These are phyloP conservation scores for Cercospora canescens DNA, from an alignment of 2,329 filamentous ascomycete species.

Conservation along the genomic window DNA sequence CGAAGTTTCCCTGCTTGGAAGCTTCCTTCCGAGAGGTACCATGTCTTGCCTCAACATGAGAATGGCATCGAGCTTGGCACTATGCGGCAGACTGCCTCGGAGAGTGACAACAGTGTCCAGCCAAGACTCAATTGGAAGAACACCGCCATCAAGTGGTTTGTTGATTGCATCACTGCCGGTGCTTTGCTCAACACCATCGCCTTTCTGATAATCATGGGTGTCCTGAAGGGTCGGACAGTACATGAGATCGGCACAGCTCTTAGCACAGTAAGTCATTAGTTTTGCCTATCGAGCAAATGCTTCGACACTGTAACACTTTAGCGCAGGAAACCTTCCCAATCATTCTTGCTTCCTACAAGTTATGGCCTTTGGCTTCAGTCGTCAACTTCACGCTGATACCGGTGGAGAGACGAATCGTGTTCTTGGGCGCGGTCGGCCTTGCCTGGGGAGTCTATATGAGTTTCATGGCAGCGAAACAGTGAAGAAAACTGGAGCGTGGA, in stretches of 20 bases:
- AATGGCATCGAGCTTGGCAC: not conserved
- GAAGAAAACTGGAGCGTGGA: not conserved
- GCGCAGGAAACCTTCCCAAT: conserved; percentile 3
- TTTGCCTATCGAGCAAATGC: not conserved
- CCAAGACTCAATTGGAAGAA: not conserved
- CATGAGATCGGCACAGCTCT: not conserved
- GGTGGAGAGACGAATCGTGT: conserved; percentile 1
- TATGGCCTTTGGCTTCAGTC: conserved; percentile 1
- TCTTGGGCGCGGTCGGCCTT: not conserved
- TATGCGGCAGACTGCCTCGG: not conserved
- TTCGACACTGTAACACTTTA: conserved; percentile 3
- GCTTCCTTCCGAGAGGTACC: not conserved
- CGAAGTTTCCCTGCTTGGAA: not conserved
- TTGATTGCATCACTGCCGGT: conserved; percentile 5
- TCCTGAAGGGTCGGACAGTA: not conserved
- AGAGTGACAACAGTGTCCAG: not conserved
- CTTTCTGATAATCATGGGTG: conserved; percentile 1
- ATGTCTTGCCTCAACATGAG: not conserved
- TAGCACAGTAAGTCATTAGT: not conserved
- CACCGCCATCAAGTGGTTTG: conserved; percentile 4
- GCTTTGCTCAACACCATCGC: conserved; percentile 4
- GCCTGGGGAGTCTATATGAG: conserved; percentile 3
- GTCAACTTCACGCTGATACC: conserved; percentile 4
- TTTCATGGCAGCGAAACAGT: conserved; percentile 1
- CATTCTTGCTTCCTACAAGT: conserved; percentile 7